phyloP scores from a whole-genome alignment of 78 protist species.

The Chrysochromulina tobinii region DNA sequence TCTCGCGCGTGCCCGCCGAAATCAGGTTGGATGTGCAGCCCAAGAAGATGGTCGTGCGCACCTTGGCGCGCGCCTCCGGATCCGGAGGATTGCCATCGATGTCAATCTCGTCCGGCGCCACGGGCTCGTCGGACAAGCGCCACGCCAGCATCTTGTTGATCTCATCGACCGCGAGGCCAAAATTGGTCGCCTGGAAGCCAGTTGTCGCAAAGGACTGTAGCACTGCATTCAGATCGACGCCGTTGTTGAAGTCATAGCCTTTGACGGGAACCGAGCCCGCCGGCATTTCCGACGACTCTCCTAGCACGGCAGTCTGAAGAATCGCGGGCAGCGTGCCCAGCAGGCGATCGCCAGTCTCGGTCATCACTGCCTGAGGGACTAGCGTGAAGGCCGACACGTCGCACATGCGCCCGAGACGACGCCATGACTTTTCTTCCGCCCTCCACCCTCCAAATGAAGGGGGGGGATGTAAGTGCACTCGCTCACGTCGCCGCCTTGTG shows the following conservation, averaged over 20 bases:
- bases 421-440: too few relatives aligned
- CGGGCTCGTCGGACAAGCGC: conserved; percentile 65
- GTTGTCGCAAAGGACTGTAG: conserved; percentile 58
- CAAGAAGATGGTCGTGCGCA: conserved; percentile 78
- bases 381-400: too few relatives aligned
- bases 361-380: too few relatives aligned
- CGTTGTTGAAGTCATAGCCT: conserved; percentile 78
- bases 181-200: conserved; percentile 93
- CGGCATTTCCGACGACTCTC: conserved; percentile 23
- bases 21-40: conserved; percentile 97
- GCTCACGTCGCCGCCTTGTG: too few relatives aligned
- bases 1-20: conserved; percentile 94
- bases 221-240: conserved; percentile 66
- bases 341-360: too few relatives aligned
- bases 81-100: neutral
- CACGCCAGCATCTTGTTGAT: conserved; percentile 82
- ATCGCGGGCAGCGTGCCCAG: neutral
- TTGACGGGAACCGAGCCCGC: neutral
- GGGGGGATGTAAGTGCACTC: too few relatives aligned
- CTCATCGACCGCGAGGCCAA: conserved; percentile 90
- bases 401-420: too few relatives aligned
- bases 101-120: conserved; percentile 46
- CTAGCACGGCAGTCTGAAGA: conserved; percentile 1
- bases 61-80: conserved; percentile 27
- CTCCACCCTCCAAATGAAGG: too few relatives aligned